Evolutionary conservation across 129 eudicot genomes (phyloP).

Genomic region (Flaveria sonorensis): DNA sequence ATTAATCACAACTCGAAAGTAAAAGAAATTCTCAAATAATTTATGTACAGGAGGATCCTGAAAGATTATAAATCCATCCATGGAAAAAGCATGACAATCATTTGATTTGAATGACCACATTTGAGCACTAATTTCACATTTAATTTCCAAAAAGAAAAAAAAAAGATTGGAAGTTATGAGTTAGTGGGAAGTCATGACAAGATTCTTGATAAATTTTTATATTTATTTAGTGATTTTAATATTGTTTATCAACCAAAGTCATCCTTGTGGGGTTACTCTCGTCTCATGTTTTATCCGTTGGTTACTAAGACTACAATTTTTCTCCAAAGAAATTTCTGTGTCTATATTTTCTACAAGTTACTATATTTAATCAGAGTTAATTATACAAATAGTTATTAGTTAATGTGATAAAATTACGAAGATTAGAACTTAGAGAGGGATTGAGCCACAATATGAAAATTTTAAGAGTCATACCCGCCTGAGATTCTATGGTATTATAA

Average conservation of each 20-base stretch:
- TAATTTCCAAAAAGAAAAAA: slow-evolving; percentile 12
- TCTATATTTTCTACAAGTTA: neutral
- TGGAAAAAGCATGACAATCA: slow-evolving; percentile 58
- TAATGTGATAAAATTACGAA: too few relatives aligned
- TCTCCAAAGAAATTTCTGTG: neutral
- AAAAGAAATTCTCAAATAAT: slow-evolving; percentile 18
- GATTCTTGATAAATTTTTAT: slow-evolving; percentile 30
- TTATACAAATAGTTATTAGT: too few relatives aligned
- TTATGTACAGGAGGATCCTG: slow-evolving; percentile 29
- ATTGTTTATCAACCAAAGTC: slow-evolving; percentile 10
- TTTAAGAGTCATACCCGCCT: too few relatives aligned
- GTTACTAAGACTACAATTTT: slow-evolving; percentile 16
- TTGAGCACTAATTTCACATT: slow-evolving; percentile 34
- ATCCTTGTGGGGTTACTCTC: slow-evolving; percentile 19
- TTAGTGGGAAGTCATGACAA: slow-evolving; percentile 48
- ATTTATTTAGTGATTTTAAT: slow-evolving; percentile 9
- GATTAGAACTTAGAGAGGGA: too few relatives aligned
- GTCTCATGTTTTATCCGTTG: slow-evolving; percentile 34
- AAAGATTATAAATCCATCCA: slow-evolving; percentile 42
- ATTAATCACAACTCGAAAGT: slow-evolving; percentile 2
- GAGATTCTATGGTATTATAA: too few relatives aligned
- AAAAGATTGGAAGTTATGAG: slow-evolving; percentile 30
- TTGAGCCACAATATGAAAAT: too few relatives aligned
- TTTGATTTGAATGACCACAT: slow-evolving; percentile 42
- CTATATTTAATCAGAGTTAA: neutral